phyloP scores from a whole-genome alignment of 2,329 filamentous ascomycete genomes.

The Ilyonectria robusta region DNA sequence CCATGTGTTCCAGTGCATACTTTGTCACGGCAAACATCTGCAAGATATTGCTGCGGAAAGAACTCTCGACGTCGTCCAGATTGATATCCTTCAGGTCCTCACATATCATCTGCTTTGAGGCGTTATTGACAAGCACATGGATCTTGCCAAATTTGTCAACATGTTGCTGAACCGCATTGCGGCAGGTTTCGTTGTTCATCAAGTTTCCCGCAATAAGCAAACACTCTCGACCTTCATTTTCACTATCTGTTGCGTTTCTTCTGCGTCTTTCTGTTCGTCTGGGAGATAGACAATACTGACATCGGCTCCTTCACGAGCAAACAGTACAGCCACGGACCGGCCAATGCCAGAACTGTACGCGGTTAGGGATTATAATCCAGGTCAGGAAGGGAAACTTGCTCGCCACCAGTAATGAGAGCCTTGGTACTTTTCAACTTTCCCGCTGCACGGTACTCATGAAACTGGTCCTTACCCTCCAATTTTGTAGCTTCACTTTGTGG shows the following conservation, averaged over 20 bases:
- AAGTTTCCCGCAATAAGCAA: conserved; percentile 64
- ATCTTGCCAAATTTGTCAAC: conserved; percentile 63
- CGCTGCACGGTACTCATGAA: conserved; percentile 59
- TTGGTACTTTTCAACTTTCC: conserved; percentile 66
- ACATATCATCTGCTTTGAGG: conserved; percentile 69
- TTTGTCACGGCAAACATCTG: conserved; percentile 73
- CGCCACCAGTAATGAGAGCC: conserved; percentile 69
- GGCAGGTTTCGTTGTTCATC: conserved; percentile 64
- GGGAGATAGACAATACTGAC: conserved; percentile 69
- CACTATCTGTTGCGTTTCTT: conserved; percentile 66
- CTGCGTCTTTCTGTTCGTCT: conserved; percentile 69
- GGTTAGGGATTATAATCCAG: neutral
- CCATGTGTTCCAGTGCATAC: conserved; percentile 69
- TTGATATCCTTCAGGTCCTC: conserved; percentile 67
- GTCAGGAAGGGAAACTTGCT: conserved; percentile 55
- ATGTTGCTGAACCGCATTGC: conserved; percentile 66
- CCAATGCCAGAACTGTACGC: conserved; percentile 66
- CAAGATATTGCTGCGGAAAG: conserved; percentile 70
- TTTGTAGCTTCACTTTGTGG: conserved; percentile 58
- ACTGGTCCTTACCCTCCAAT: conserved; percentile 55
- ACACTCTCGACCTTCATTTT: conserved; percentile 65
- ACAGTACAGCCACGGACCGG: conserved; percentile 67
- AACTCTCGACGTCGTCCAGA: conserved; percentile 67
- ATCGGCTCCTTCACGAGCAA: conserved; percentile 71
- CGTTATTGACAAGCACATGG: conserved; percentile 71